These are phyloP conservation scores for Eucalyptus lansdowneana DNA, from an alignment of 345 rosid species.

Conservation along the genomic window DNA sequence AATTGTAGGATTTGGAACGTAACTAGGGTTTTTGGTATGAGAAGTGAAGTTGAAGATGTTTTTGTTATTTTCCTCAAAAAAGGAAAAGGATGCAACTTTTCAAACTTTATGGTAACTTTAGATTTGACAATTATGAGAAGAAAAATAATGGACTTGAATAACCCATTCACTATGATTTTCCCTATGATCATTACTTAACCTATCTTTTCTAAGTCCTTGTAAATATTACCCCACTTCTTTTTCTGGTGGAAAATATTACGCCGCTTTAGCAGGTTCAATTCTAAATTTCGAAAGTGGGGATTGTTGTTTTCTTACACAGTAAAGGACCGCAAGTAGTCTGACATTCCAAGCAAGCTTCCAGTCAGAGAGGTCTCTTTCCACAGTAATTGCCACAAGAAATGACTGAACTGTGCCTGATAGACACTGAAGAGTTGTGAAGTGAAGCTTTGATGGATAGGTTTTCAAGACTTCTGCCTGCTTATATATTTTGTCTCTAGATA, in stretches of 20 bases:
- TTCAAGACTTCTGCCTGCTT: conserved; percentile 1
- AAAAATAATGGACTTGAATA: not conserved
- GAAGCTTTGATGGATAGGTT: conserved; percentile 6
- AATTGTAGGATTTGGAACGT: not conserved
- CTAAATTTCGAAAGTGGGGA: not conserved
- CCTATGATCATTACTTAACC: not conserved
- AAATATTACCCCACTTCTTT: not conserved
- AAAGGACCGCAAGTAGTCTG: not conserved
- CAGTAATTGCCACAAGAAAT: conserved; percentile 1
- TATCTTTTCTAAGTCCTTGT: not conserved
- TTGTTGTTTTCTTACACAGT: conserved; percentile 2
- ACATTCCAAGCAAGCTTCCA: conserved; percentile 13
- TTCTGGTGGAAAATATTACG: not conserved
- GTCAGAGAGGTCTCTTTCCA: conserved; percentile 4
- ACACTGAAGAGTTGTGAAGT: conserved; percentile 2
- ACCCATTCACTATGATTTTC: not conserved
- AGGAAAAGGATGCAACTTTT: not conserved
- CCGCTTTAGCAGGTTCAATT: not conserved
- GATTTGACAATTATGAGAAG: not conserved
- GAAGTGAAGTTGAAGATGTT: not conserved
- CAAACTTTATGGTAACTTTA: not conserved
- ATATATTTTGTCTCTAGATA: too few relatives aligned
- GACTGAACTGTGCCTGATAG: conserved; percentile 5
- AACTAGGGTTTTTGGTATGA: not conserved
- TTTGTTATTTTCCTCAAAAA: not conserved